phyloP scores from a whole-genome alignment of 225 moss, liverwort and hornwort genomes.

The Physcomitrellopsis africana region DNA sequence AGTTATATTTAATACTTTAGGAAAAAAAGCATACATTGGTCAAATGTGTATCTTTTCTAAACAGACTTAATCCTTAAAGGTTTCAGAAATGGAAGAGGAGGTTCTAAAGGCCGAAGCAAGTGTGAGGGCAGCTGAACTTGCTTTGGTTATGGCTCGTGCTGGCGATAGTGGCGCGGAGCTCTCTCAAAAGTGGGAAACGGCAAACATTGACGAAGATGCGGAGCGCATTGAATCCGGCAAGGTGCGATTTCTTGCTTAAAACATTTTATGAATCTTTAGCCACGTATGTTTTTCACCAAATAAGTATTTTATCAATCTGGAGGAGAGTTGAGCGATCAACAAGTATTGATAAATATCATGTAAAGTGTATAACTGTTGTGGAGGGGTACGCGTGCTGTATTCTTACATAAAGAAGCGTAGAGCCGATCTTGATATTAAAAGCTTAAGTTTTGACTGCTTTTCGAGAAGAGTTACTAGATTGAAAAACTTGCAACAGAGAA shows the following conservation, averaged over 20 bases:
- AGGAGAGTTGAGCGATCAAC: background rate
- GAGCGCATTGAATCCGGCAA: conserved; percentile 89
- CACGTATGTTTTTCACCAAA: background rate
- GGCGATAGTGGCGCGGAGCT: conserved; percentile 53
- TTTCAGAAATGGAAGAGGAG: conserved; percentile 62
- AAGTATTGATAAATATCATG: background rate
- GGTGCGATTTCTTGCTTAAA: conserved; percentile 29
- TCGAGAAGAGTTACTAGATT: background rate
- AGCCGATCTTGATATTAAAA: too few species aligned
- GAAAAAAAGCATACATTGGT: background rate
- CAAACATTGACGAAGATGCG: conserved; percentile 60
- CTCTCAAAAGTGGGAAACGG: conserved; percentile 60
- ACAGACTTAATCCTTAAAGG: conserved; percentile 55
- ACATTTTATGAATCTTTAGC: background rate
- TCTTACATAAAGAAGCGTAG: background rate
- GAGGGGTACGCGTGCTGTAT: background rate
- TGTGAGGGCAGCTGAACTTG: conserved; percentile 73
- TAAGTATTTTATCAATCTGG: background rate
- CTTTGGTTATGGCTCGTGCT: conserved; percentile 80
- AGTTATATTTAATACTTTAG: background rate
- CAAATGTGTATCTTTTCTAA: conserved; percentile 29
- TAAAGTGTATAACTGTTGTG: background rate
- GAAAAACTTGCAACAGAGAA: background rate
- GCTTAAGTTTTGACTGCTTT: background rate
- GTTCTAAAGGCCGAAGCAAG: conserved; percentile 53